Conservation (phyloP, 2,329 filamentous ascomycete species). For the Apiospora saccharicola region DNA sequence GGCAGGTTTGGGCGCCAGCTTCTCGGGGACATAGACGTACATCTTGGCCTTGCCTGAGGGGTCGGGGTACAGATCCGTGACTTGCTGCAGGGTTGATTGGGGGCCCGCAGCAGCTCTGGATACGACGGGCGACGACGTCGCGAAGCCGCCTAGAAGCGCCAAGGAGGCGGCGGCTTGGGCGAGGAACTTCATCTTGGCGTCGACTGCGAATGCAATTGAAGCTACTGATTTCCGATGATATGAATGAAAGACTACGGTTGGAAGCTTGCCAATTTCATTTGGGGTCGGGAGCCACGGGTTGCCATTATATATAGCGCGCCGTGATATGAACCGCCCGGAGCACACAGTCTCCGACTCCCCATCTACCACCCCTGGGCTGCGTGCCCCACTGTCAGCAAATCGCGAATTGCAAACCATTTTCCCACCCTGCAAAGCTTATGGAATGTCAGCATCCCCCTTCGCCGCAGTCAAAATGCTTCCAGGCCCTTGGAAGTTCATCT, state of each 20-base stretch:
- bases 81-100: conserved; percentile 33
- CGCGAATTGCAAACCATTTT: neutral
- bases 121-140: neutral
- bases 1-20: conserved; percentile 49
- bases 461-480: neutral
- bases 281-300: neutral
- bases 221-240: neutral
- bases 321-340: neutral
- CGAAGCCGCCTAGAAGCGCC: neutral
- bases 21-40: conserved; percentile 52
- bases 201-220: neutral
- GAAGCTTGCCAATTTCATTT: neutral
- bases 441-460: too few relatives aligned
- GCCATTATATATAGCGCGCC: neutral
- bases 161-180: neutral
- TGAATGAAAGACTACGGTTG: neutral
- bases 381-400: neutral
- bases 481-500: neutral
- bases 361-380: neutral
- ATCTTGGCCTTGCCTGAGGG: conserved; percentile 50
- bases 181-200: neutral
- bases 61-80: conserved; percentile 43
- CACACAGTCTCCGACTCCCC: neutral
- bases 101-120: neutral
- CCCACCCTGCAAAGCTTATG: neutral